Base-by-base conservation (phyloP, 495 filamentous ascomycete genomes). In the Elaphomyces granulatus region DNA sequence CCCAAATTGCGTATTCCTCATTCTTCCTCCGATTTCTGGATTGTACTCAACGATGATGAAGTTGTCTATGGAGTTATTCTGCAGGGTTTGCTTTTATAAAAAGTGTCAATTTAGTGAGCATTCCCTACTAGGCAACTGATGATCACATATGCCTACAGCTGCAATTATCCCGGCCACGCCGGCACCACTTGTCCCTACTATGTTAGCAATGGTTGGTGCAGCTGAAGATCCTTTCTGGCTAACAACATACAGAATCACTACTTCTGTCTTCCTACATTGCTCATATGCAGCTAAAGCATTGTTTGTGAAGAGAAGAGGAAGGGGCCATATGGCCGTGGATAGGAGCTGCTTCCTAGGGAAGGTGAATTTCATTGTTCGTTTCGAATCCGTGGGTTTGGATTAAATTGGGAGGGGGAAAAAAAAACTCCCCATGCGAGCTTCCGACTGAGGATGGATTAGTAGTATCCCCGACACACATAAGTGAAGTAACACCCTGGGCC, bases 31-130 rank as follows among this genome's bases (percentile, higher is more conserved):
- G 39, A 83, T 70, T 8, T 71, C 61, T 45, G 68, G 60, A 36
- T 73, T 74, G 45, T 77, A 75, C 42, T 87, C 81, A 14, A 87
- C 47, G 32, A 85, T 77, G 21, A 82, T 23, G 46, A 84, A 85
- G 48, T 85, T 80, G 20, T 65, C 56, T 4, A 85, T 54, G 3
- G 72, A 81, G 19, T 64, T 66, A 45, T 83, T 78, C 4, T 63
- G 55, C 3, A 86, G 54, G 8, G 79, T 64, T 70, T 83, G 77
- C 72, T 75, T 43, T 16, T 32, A 14, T 36, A 15, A 17, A 10
- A 37, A 16, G 30, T 52, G 31, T 51, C 53, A 21, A 38, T 36
- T 30, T 28, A 36, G 30, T 55, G 9, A 49, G 32, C n/a, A 34
- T 18, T 30, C 6, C 15, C n/a, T 6, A 10, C 9, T 14, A 3